Base-by-base conservation (phyloP, 2,329 filamentous ascomycete species). In the Colletotrichum liaoningense region DNA sequence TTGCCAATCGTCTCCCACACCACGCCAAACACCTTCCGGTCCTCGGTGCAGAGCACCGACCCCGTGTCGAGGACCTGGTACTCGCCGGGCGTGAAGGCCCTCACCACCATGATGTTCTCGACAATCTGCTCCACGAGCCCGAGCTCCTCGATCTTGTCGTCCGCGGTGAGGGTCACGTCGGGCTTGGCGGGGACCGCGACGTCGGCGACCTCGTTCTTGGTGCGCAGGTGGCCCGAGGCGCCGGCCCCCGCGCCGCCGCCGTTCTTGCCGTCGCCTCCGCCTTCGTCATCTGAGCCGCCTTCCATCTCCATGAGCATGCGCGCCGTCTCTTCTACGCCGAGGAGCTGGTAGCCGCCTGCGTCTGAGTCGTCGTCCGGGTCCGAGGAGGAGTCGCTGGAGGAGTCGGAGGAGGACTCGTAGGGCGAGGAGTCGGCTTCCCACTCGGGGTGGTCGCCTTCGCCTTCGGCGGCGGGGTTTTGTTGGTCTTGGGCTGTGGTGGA, bases 1-100 rank as follows among this genome's bases (percentile, higher is more conserved):
- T 94, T 91, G 59, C 96, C 97, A 42, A 98, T 89, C 5, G 94
- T 94, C 79, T 98, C 96, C 5, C 92, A 88, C n/a, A 98, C 89
- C 22, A 90, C 92, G 28, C 95, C 97, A 67, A 98, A 89, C 33
- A 98, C 89, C 24, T 88, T 89, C 65, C 95, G 89, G 77, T 97
- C 90, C 75, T 90, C 90, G 33, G 92, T 90, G 83, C 95, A 98
- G 33, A 99, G 88, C 4, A 97, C 89, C 0, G 95, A 97, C 35
- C 94, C 95, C 5, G 89, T 89, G 79, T 98, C 95, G 1, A 98
- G 88, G 0, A 98, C 95, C 78, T 93, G 92, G 76, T 95, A 94
- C 79, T 97, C 94, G 74, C 95, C 95, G 5, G 93, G 91, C 0
- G 89, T 93, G 65, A 91, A 92, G 38, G 93, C 95, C 80, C 93